Percentiles rank a stretch among this genome's conserved stretches.
Conservation (phyloP, 805 yeast genomes). For the Tetrapisispora phaffii region DNA sequence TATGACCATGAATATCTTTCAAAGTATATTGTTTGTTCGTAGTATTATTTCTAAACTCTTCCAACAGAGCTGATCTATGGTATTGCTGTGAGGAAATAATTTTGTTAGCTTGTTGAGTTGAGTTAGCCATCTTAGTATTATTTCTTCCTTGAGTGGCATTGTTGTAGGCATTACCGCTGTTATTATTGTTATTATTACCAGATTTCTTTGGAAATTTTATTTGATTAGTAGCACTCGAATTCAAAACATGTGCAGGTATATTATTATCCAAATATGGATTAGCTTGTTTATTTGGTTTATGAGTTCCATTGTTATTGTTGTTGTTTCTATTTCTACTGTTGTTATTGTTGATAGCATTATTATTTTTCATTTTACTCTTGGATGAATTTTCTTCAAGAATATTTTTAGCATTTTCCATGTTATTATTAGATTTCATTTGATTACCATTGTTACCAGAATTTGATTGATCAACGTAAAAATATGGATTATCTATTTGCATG, state of each 20-base stretch:
- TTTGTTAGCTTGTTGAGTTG: slow-evolving; percentile 10
- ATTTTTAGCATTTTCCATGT: slow-evolving; percentile 3
- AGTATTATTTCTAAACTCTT: slow-evolving; percentile 61
- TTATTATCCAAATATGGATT: slow-evolving; percentile 19
- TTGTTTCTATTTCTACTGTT: slow-evolving; percentile 6
- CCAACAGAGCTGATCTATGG: slow-evolving; percentile 69
- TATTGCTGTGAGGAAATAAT: slow-evolving; percentile 34
- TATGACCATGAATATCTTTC: slow-evolving; percentile 74
- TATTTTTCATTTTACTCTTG: slow-evolving; percentile 1
- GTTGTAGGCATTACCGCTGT: slow-evolving; percentile 13
- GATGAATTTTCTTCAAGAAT: slow-evolving; percentile 5
- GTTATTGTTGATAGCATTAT: slow-evolving; percentile 4
- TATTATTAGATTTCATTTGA: slow-evolving; percentile 2
- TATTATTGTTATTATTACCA: background rate
- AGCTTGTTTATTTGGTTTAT: slow-evolving; percentile 8
- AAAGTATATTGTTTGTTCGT: slow-evolving; percentile 42
- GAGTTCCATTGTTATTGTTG: background rate
- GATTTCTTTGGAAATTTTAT: background rate
- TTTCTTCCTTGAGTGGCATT: slow-evolving; percentile 11
- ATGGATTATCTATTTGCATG: slow-evolving; percentile 4
- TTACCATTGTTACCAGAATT: slow-evolving; percentile 3
- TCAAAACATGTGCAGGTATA: background rate
- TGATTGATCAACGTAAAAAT: slow-evolving; percentile 4
- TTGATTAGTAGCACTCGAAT: background rate
- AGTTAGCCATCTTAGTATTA: slow-evolving; percentile 3